Evolutionary conservation across 768 basidiomycete species (phyloP).

Genomic region (Tylopilus rubrobrunneus): DNA sequence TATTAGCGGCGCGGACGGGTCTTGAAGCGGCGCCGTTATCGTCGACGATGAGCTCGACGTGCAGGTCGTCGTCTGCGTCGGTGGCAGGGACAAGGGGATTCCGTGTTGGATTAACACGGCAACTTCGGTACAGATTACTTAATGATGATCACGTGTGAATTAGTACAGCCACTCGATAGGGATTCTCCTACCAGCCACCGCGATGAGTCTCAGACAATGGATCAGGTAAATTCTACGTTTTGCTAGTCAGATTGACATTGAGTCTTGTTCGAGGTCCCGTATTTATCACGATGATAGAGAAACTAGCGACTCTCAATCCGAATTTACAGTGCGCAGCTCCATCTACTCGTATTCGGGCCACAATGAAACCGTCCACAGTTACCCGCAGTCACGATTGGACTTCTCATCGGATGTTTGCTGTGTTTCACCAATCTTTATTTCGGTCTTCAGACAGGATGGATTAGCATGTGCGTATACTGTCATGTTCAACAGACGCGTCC

Average conservation of each 20-base stretch:
- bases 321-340: conserved; percentile 28
- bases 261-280: conserved; percentile 6
- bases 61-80: conserved; percentile 29
- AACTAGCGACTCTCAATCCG: conserved; percentile 12
- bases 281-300: not conserved
- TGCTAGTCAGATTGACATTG: not conserved
- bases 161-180: conserved; percentile 6
- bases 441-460: conserved; percentile 87
- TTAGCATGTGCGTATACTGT: conserved; percentile 60
- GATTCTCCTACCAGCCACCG: not conserved
- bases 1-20: not conserved
- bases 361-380: conserved; percentile 23
- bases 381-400: conserved; percentile 68
- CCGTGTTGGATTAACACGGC: conserved; percentile 30
- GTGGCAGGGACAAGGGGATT: conserved; percentile 36
- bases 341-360: not conserved
- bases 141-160: conserved; percentile 26
- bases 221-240: conserved; percentile 16
- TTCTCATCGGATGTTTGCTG: conserved; percentile 80
- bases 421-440: conserved; percentile 92
- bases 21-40: conserved; percentile 20
- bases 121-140: conserved; percentile 30
- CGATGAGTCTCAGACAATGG: conserved; percentile 18
- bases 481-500: not conserved
- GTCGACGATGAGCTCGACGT: conserved; percentile 28